phyloP scores from a whole-genome alignment of 768 basidiomycete genomes.

The Sporobolomyces roseus region DNA sequence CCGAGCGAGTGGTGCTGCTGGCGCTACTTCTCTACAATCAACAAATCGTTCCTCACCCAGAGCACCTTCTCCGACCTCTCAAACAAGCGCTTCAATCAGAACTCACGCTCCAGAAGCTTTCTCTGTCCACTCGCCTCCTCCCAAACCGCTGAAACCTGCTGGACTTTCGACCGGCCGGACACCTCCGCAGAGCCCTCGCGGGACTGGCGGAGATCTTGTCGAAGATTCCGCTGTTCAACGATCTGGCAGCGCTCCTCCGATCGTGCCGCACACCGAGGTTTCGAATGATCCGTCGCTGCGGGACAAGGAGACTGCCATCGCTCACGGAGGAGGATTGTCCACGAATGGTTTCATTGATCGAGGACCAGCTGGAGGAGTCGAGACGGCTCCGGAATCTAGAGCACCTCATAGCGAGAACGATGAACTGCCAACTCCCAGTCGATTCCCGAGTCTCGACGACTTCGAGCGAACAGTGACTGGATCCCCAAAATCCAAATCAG shows the following conservation, averaged over 20 bases:
- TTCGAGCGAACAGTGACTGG: conserved; percentile 14
- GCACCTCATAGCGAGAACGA: not conserved
- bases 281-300: no score
- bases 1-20: conserved; percentile 3
- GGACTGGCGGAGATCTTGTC: not conserved
- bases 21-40: not conserved
- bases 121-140: not conserved
- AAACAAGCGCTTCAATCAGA: no score
- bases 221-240: conserved; percentile 18
- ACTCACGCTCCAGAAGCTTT: not conserved
- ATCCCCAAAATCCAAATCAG: not conserved
- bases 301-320: no score
- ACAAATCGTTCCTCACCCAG: not conserved
- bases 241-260: conserved; percentile 27
- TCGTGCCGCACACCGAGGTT: conserved; percentile 2
- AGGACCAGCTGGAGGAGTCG: conserved; percentile 27
- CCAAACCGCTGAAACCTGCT: not conserved
- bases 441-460: conserved; percentile 38
- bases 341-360: conserved; percentile 8
- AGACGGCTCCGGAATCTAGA: not conserved
- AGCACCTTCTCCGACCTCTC: not conserved
- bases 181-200: not conserved
- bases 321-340: not conserved
- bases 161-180: not conserved
- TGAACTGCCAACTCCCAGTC: not conserved